A percentile compares a stretch with the other conserved stretches of the same genome.
Conservation (phyloP, 2,329 filamentous ascomycete species). For the Colletotrichum coccodes region DNA sequence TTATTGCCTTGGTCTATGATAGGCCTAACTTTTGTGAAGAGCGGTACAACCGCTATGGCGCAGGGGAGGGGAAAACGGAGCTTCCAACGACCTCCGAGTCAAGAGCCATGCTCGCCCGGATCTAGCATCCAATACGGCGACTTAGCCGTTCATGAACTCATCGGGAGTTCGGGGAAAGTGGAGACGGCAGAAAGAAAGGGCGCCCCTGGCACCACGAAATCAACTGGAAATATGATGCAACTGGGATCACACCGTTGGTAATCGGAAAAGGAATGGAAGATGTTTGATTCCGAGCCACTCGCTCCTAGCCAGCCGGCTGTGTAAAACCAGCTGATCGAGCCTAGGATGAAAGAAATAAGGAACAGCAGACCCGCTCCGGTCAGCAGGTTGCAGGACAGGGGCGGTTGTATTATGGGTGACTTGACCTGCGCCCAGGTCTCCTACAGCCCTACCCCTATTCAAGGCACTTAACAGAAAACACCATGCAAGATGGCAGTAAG, state of each 20-base stretch:
- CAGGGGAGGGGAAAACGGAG: background rate
- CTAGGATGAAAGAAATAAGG: background rate
- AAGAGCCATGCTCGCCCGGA: background rate
- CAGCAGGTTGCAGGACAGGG: background rate
- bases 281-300: background rate
- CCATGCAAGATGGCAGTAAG: too few relatives aligned
- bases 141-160: background rate
- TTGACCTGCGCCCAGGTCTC: background rate
- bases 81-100: background rate
- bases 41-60: background rate
- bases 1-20: background rate
- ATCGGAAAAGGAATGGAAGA: background rate
- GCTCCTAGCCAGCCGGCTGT: background rate
- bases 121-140: background rate
- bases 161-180: slow-evolving; percentile 12
- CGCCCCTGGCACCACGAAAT: background rate
- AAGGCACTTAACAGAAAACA: too few relatives aligned
- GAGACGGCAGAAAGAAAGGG: background rate
- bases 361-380: background rate
- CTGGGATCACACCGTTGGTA: background rate
- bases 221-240: background rate
- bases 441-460: background rate
- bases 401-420: background rate
- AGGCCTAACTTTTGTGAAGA: background rate
- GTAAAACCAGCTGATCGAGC: background rate